These are phyloP conservation scores for Perkinsus olseni DNA, from an alignment of 169 alveolate species.

Conservation along the genomic window DNA sequence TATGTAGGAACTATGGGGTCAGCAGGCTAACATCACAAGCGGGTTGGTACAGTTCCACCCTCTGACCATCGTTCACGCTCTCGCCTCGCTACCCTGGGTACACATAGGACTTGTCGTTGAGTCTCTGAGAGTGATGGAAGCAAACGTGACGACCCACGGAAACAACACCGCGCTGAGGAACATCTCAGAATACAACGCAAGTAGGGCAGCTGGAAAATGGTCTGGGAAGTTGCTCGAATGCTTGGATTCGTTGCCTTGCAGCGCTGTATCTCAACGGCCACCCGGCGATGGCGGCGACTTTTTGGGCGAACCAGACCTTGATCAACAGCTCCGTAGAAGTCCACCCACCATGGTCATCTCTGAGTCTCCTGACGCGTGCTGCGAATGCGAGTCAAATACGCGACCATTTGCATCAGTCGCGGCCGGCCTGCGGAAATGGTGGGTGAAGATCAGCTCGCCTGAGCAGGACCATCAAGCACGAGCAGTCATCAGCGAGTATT, in stretches of 20 bases:
- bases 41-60: not conserved
- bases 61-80: not conserved
- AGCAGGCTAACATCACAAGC: not conserved
- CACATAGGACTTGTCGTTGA: not conserved
- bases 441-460: no score
- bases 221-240: not conserved
- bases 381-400: not conserved
- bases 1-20: no score
- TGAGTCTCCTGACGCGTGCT: not conserved
- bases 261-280: not conserved
- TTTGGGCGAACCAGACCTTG: not conserved
- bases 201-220: not conserved
- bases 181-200: not conserved
- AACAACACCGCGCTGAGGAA: not conserved
- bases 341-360: not conserved
- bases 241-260: not conserved
- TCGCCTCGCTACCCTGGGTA: not conserved
- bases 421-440: not conserved
- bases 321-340: not conserved
- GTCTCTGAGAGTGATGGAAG: not conserved
- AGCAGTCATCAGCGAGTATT: not conserved
- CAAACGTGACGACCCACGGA: not conserved
- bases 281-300: not conserved
- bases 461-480: no score
- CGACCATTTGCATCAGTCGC: not conserved